A percentile compares a stretch with the other conserved stretches of the same genome.
Evolutionary conservation across 495 filamentous ascomycete genomes (phyloP).

Genomic region (Aspergillus cavernicola): DNA sequence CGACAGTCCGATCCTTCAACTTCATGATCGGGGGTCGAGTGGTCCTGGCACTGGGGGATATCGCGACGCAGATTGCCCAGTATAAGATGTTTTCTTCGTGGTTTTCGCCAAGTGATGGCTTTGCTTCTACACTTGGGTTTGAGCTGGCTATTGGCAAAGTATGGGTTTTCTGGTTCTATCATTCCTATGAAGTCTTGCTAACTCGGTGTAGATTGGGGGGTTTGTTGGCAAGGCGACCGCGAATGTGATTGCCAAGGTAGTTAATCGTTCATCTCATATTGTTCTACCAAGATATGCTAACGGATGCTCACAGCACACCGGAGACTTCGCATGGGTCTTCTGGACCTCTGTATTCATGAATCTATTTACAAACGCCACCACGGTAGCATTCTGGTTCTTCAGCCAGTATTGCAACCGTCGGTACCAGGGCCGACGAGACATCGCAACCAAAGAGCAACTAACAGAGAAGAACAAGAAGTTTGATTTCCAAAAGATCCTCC

Average conservation of each 20-base stretch:
- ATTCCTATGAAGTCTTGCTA: neutral
- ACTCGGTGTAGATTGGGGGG: constrained; percentile 14
- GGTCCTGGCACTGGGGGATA: constrained; percentile 40
- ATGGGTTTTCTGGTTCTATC: neutral
- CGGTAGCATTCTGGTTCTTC: constrained; percentile 40
- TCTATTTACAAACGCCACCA: constrained; percentile 41
- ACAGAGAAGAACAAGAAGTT: constrained; percentile 47
- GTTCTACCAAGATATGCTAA: no score
- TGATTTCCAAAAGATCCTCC: constrained; percentile 38
- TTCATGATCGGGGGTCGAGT: constrained; percentile 45
- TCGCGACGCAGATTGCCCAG: constrained; percentile 44
- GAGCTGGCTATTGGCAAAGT: constrained; percentile 43
- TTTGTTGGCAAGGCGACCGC: constrained; percentile 24
- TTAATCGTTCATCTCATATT: neutral
- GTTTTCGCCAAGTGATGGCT: constrained; percentile 45
- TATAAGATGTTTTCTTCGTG: constrained; percentile 51
- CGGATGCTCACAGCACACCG: constrained; percentile 38
- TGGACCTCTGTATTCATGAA: constrained; percentile 49
- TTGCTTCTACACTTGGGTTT: constrained; percentile 40
- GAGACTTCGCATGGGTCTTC: constrained; percentile 44
- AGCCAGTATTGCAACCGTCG: constrained; percentile 31
- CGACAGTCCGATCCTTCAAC: constrained; percentile 36
- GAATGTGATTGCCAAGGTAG: constrained; percentile 21
- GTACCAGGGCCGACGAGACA: constrained; percentile 32
- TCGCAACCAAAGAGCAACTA: constrained; percentile 35